Base-by-base conservation (phyloP, 2,329 filamentous ascomycete genomes). In the Helotiales sp. region DNA sequence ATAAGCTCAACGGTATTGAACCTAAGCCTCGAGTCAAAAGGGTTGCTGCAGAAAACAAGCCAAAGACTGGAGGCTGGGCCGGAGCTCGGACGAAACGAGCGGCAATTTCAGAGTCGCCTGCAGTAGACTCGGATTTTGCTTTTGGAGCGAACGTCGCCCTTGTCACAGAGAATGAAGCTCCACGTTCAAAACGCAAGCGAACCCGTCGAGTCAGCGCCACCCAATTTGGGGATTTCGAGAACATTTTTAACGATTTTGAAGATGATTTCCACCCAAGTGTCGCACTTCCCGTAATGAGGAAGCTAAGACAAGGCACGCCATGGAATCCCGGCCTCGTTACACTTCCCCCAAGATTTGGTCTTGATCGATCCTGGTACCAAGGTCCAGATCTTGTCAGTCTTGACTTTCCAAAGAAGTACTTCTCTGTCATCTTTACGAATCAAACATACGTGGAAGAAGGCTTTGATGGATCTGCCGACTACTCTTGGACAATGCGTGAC, bases 291-390 rank as follows among this genome's bases (percentile, higher is more conserved):
- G 62, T 66, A 30, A 61, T 65, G 1, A 65, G 63, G 49, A 63
- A 62, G 47, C 49, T 66, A n/a, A 40, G 51, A 19, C 42, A 42
- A 1, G 52, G 47, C 27, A 55, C 51, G 36, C 49, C 54, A 22
- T 30, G 12, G 24, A 71, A 71, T 52, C 66, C 66, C 9, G 69
- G 68, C 2, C 34, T 71, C n/a, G 58, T 62, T 13, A 63, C 64
- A 13, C 19, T 71, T 19, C 69, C 69, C 1, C 22, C 42, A 12
- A 49, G 15, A 27, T 63, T 64, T 54, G 61, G 63, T 31, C 30
- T 65, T 22, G 19, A 25, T 19, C 17, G 25, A 19, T 55, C 48
- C 6, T 22, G 36, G 7, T 42, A 49, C 24, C 17, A 50, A 29
- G 30, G 54, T 3, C 19, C 31, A 5, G 27, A 49, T 33, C 22